phyloP scores from a whole-genome alignment of 257 asterid species.

The Gentiana straminea region DNA sequence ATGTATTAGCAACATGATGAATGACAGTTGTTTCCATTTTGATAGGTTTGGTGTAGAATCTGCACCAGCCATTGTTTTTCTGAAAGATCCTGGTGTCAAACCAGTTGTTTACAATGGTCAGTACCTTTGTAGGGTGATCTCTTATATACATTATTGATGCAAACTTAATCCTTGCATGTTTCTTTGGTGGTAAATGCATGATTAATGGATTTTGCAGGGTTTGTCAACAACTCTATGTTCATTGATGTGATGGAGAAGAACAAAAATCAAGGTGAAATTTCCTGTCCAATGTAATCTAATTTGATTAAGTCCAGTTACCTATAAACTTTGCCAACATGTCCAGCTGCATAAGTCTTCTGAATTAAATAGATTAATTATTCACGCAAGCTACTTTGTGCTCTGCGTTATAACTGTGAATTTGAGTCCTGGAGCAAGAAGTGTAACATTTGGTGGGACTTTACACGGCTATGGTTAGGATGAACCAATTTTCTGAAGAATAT shows the following conservation, averaged over 20 bases:
- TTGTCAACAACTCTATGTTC: constrained; percentile 63
- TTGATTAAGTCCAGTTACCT: constrained; percentile 2
- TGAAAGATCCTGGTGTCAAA: constrained; percentile 86
- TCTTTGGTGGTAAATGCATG: constrained; percentile 18
- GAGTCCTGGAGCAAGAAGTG: no score
- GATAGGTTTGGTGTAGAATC: constrained; percentile 86
- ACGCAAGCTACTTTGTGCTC: no score
- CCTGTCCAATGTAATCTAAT: constrained; percentile 5
- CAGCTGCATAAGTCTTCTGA: neutral
- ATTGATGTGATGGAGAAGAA: constrained; percentile 80
- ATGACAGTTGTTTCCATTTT: constrained; percentile 8
- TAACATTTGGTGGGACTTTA: no score
- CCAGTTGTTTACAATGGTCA: constrained; percentile 78
- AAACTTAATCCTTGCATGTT: constrained; percentile 4
- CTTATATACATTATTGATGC: neutral
- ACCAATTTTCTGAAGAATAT: no score
- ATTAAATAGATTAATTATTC: no score
- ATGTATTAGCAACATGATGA: neutral
- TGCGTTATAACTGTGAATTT: no score
- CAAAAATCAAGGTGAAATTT: constrained; percentile 56
- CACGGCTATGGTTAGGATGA: no score
- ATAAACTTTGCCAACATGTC: neutral
- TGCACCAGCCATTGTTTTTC: constrained; percentile 82
- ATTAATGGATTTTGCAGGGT: constrained; percentile 45
- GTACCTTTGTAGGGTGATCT: constrained; percentile 14